Conservation (phyloP, 2,329 filamentous ascomycete genomes). For the Thielaviopsis cerberus region DNA sequence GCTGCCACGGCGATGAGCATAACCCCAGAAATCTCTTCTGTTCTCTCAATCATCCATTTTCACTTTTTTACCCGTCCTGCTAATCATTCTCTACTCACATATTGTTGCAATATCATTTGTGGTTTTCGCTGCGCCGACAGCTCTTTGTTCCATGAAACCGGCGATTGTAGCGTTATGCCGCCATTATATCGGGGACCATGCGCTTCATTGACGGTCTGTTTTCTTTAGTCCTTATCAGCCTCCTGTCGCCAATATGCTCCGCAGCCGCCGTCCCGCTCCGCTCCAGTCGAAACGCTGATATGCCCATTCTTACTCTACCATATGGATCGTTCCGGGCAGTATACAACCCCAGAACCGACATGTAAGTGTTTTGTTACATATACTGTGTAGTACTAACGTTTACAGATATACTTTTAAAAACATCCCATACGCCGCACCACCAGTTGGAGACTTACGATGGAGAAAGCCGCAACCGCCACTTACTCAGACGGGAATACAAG, state of each 20-base stretch:
- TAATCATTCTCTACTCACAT: neutral
- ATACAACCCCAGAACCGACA: slow-evolving; percentile 11
- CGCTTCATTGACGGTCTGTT: slow-evolving; percentile 1
- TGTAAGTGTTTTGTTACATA: slow-evolving; percentile 1
- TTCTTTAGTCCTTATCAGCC: slow-evolving; percentile 2
- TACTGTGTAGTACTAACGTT: neutral
- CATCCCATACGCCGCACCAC: slow-evolving; percentile 26
- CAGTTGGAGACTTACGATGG: slow-evolving; percentile 23
- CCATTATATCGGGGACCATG: neutral
- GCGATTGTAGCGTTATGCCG: neutral
- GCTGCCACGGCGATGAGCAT: neutral
- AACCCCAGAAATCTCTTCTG: neutral
- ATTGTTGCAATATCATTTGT: neutral
- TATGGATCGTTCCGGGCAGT: slow-evolving; percentile 12
- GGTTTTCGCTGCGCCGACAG: neutral
- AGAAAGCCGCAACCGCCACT: slow-evolving; percentile 21
- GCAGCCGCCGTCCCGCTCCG: neutral
- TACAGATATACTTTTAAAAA: slow-evolving; percentile 20
- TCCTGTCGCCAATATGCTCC: neutral
- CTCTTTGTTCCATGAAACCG: neutral
- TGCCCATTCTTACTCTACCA: slow-evolving; percentile 11
- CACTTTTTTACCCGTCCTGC: neutral
- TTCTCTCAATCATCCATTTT: neutral
- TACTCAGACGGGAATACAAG: slow-evolving; percentile 6
- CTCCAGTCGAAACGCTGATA: slow-evolving; percentile 4